Percentiles rank a stretch among this genome's conserved stretches.
phyloP scores from a whole-genome alignment of 2,329 filamentous ascomycete species.

The Cladophialophora carrionii region DNA sequence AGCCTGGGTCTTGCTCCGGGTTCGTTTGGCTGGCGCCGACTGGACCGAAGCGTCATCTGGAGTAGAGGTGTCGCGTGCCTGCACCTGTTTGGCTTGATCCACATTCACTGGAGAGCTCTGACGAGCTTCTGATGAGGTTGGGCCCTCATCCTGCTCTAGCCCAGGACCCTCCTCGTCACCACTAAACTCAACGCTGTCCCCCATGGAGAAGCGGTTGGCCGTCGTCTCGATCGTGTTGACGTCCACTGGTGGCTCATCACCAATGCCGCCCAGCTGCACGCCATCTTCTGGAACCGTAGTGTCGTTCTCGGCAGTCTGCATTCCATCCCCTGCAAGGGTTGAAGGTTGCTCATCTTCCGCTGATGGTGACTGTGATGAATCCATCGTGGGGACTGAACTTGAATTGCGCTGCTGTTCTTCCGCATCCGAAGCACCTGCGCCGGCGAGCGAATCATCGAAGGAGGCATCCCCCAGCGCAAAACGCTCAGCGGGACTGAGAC shows the following conservation, averaged over 20 bases:
- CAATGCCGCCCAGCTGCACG: background rate
- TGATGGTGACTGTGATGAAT: background rate
- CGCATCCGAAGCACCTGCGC: background rate
- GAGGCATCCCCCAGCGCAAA: background rate
- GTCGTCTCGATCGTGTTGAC: background rate
- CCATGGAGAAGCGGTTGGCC: background rate
- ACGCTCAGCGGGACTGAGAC: background rate
- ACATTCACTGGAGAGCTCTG: background rate
- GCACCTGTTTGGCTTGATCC: background rate
- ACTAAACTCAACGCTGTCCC: constrained; percentile 29
- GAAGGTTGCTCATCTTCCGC: background rate
- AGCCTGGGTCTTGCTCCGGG: constrained; percentile 12
- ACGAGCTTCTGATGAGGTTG: background rate
- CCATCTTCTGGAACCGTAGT: background rate
- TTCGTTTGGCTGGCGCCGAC: constrained; percentile 12
- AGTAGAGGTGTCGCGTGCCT: background rate
- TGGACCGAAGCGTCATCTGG: constrained; percentile 5
- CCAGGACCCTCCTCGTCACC: constrained; percentile 21
- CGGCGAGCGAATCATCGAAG: background rate
- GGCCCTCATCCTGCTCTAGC: background rate
- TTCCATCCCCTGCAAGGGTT: background rate
- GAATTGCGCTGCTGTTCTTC: background rate
- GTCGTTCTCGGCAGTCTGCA: background rate
- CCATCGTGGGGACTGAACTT: background rate
- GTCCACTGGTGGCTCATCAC: background rate